phyloP scores from a whole-genome alignment of 2,329 filamentous ascomycete genomes.

The Alternaria triticina region DNA sequence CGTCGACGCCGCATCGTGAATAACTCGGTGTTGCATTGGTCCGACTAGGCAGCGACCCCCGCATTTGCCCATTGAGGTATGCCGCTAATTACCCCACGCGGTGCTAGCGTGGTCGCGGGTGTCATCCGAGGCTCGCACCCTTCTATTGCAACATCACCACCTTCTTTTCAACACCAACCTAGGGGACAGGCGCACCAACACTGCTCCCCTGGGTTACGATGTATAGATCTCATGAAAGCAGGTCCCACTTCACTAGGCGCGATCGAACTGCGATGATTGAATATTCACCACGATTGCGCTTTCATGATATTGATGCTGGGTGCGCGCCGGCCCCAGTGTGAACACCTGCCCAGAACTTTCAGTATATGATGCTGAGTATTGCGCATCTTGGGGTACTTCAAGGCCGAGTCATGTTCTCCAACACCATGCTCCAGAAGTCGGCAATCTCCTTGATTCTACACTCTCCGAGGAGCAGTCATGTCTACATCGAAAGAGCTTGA shows the following conservation, averaged over 20 bases:
- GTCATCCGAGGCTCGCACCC: neutral
- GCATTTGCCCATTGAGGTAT: conserved; percentile 1
- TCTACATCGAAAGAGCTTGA: neutral
- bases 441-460: neutral
- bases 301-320: neutral
- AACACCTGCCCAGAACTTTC: neutral
- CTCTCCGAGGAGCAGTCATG: neutral
- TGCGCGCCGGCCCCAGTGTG: neutral
- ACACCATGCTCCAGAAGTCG: neutral
- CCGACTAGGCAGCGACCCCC: neutral
- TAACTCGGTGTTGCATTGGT: neutral
- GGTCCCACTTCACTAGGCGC: neutral
- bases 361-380: neutral
- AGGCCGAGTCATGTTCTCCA: neutral
- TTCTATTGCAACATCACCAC: neutral
- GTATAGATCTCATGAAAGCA: fast-evolving
- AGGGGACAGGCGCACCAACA: neutral
- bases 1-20: neutral
- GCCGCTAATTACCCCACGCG: conserved; percentile 1
- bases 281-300: neutral
- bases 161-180: neutral
- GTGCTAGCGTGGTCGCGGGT: neutral
- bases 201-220: neutral
- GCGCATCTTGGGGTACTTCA: neutral
- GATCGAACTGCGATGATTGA: neutral